Percentiles rank a stretch among this genome's conserved stretches.
These are phyloP conservation scores for Oxyria digyna DNA, from an alignment of 148 eudicot species.

Conservation along the genomic window DNA sequence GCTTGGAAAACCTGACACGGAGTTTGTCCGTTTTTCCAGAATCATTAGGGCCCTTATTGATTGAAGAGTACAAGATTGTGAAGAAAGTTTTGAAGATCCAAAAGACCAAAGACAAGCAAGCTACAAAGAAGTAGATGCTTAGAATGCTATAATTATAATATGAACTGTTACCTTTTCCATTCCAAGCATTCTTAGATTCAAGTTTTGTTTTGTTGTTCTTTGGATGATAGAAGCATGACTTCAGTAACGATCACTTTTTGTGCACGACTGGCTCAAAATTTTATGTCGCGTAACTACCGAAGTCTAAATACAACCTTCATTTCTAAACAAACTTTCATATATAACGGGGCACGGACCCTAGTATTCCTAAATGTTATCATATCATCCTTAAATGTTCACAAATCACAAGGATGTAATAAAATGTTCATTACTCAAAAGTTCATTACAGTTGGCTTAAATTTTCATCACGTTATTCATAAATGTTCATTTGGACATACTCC, in stretches of 20 bases:
- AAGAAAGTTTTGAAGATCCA: slow-evolving; percentile 51
- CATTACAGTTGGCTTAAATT: too few species aligned
- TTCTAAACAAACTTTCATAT: too few species aligned
- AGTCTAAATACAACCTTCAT: too few species aligned
- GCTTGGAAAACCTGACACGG: not conserved
- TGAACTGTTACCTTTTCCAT: not conserved
- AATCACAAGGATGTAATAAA: too few species aligned
- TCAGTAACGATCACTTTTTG: not conserved
- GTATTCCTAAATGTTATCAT: too few species aligned
- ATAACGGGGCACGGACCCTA: too few species aligned
- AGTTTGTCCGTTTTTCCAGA: not conserved
- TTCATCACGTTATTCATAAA: too few species aligned
- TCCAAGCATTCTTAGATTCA: not conserved
- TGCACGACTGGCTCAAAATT: not conserved
- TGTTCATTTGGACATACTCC: too few species aligned
- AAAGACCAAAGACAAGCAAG: slow-evolving; percentile 41
- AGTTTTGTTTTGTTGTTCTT: not conserved
- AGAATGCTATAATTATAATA: not conserved
- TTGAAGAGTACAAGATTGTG: slow-evolving; percentile 50
- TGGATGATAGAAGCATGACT: slow-evolving; percentile 5
- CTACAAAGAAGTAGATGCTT: slow-evolving; percentile 23
- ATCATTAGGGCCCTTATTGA: slow-evolving; percentile 16
- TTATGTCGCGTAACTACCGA: too few species aligned
- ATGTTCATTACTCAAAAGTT: too few species aligned
- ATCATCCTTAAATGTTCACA: too few species aligned